Evolutionary conservation across 129 eudicot species (phyloP), one percentile per base, ranked within the genome.

Genomic region (Deinandra increscens): DNA sequence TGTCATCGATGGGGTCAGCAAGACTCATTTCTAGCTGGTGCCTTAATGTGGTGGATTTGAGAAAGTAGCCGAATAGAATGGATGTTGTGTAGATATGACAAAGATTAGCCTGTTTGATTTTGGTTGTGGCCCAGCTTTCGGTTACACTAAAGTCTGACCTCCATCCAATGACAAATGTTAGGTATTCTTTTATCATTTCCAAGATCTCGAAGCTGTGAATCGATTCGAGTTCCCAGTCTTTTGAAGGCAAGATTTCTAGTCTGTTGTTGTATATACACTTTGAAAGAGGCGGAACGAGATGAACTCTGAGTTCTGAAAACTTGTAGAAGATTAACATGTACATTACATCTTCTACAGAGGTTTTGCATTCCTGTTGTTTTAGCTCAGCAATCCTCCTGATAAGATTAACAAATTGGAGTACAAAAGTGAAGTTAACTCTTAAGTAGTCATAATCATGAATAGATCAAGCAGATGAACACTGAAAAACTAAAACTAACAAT

Each of bases 301-400:
- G 90, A 17, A 93, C 98, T 64, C 79, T 74, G 62, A 89, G 78
- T 33, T 85, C 95, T 0, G 86, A 75, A 80, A 93, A 93, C 50
- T 81, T 86, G 84, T 80, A 78, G 29, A 76, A 31, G 66, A 89
- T 81, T 20, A 89, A 22, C 86, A 78, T 77, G 60, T 92, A 92
- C 83, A 89, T 83, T 13, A 83, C 81, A 33, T 93, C 98, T 81
- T 93, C 90, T 44, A 89, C 81, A 48, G 89, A 85, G 43, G 74
- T 66, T 72, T 81, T 74, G 66, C 89, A 86, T 66, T 89, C 97
- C 0, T 12, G 58, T 44, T 74, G 78, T 66, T 82, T 93, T 70
- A 86, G 55, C 54, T 93, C 89, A 1, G 95, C 90, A 68, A 93
- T 93, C 75, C 96, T 89, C 96, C 98, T 92, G 81, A 38, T 65